These are phyloP conservation scores for Chrysanthemum lavandulifolium DNA, from an alignment of 129 eudicot species.

Conservation along the genomic window DNA sequence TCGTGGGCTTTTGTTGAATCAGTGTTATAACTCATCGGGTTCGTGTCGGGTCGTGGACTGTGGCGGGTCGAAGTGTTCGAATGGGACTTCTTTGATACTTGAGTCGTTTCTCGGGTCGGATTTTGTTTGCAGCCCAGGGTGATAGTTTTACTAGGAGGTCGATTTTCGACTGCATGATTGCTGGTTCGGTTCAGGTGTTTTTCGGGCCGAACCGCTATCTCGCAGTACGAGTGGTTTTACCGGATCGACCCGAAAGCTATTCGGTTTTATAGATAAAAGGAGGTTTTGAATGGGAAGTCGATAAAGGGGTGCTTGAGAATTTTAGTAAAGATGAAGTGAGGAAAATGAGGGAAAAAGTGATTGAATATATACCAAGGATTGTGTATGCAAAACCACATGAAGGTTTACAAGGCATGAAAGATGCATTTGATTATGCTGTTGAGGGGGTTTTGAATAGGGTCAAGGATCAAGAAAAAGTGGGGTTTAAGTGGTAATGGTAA, in stretches of 20 bases:
- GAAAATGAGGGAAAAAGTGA: conserved; percentile 80
- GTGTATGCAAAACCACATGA: conserved; percentile 61
- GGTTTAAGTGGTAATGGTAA: conserved; percentile 74
- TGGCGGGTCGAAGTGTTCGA: conserved; percentile 67
- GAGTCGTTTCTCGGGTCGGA: conserved; percentile 79
- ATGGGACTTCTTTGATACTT: conserved; percentile 62
- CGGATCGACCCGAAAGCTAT: conserved; percentile 64
- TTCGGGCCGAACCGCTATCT: conserved; percentile 88
- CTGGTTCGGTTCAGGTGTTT: conserved; percentile 88
- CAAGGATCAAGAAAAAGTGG: conserved; percentile 56
- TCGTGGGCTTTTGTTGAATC: conserved; percentile 54
- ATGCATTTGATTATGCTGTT: conserved; percentile 87
- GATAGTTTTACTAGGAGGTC: conserved; percentile 94
- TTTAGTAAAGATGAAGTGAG: conserved; percentile 50
- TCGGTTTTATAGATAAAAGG: conserved; percentile 80
- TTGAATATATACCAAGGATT: conserved; percentile 66
- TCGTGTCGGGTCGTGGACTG: conserved; percentile 81
- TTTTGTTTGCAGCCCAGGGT: conserved; percentile 87
- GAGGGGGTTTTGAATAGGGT: conserved; percentile 74
- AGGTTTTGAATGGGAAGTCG: conserved; percentile 70
- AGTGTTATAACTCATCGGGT: conserved; percentile 57
- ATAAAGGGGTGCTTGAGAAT: conserved; percentile 53
- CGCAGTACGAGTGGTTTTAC: conserved; percentile 92
- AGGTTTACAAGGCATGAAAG: conserved; percentile 63
- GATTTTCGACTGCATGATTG: conserved; percentile 91